Evolutionary conservation across 2,329 filamentous ascomycete genomes (phyloP), one percentile per base, ranked within the genome.

Genomic region (Beauveria sp.): DNA sequence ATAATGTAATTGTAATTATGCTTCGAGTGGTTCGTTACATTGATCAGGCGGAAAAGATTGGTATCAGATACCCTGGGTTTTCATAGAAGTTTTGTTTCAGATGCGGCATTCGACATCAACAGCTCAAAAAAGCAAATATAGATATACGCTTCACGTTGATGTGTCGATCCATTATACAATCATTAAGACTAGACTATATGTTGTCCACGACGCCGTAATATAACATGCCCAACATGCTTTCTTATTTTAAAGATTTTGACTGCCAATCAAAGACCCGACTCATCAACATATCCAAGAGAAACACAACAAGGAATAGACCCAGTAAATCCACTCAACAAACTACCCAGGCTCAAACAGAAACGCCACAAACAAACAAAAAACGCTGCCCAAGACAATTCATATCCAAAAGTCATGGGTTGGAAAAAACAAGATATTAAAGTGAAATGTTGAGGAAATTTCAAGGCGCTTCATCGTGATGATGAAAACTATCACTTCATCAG

Each of bases 401-500:
- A 56, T 43, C 46, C 51, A 56, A 45, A 50, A 51, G 28, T 38
- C 9, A 18, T 38, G 45, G 28, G 16, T 16, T 16, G 2, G 20
- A 34, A 38, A 48, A 31, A 5, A 42, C 12, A 14, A 49, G 12
- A 24, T 62, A 62, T 56, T 55, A 62, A 34, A 62, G 3, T 34
- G 38, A 22, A 20, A 62, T 43, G 49, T 56, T 51, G 26, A 50
- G 6, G 20, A 20, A 56, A 56, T 38, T 14, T 26, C 9, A 28
- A 14, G 42, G 16, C 10, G 20, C 8, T 7, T 49, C 4, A 2
- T 43, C 28, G 50, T 43, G 16, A n/a, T 4, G 24, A 10, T 45
- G 34, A 18, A 20, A 48, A 7, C 5, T n/a, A 28, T 46, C n/a
- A 14, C 12, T 12, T 26, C 6, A 43, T 65, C 64, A 74, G 51